Percentiles rank a stretch among this genome's conserved stretches.
phyloP scores from a whole-genome alignment of 805 yeast genomes.

The Saturnispora kantuleensis region DNA sequence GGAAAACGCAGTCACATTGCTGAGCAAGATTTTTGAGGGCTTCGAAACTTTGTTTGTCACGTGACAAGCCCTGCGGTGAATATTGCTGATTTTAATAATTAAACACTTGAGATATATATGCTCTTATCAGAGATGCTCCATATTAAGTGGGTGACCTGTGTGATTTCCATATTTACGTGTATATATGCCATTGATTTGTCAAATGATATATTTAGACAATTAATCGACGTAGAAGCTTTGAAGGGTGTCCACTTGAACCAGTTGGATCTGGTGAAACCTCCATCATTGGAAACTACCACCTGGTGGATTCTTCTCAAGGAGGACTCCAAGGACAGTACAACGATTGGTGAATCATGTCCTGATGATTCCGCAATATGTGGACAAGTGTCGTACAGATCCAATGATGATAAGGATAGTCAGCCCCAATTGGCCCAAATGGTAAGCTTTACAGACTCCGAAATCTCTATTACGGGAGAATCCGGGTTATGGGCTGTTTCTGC shows the following conservation, averaged over 20 bases:
- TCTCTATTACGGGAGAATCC: neutral
- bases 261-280: constrained; percentile 57
- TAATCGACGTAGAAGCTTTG: constrained; percentile 34
- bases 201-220: constrained; percentile 26
- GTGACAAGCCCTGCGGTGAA: constrained; percentile 1
- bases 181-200: constrained; percentile 20
- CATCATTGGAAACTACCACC: constrained; percentile 48
- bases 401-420: constrained; percentile 37
- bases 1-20: constrained; percentile 5
- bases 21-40: constrained; percentile 1
- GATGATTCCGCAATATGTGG: constrained; percentile 74
- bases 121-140: too few relatives aligned
- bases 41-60: neutral
- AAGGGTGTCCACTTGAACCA: constrained; percentile 40
- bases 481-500: constrained; percentile 36
- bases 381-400: constrained; percentile 42
- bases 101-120: neutral
- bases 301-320: constrained; percentile 59
- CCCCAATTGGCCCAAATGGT: constrained; percentile 33
- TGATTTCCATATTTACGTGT: neutral
- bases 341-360: constrained; percentile 45
- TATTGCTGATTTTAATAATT: neutral
- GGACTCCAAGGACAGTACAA: constrained; percentile 23
- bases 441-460: constrained; percentile 30
- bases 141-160: too few relatives aligned